phyloP scores from a whole-genome alignment of 73 alveolate species.

The Paramecium sexaurelia region DNA sequence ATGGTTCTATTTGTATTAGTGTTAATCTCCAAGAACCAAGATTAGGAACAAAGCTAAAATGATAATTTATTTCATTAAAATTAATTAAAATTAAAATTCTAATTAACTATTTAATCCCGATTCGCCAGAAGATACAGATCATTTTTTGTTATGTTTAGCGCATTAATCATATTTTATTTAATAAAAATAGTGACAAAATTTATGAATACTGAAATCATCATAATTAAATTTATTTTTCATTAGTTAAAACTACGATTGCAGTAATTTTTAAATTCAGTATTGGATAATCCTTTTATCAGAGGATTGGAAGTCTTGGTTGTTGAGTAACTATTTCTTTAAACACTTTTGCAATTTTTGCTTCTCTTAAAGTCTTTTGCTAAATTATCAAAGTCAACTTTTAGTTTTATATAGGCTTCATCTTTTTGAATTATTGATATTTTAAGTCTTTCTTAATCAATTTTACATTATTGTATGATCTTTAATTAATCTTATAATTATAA shows the following conservation, averaged over 20 bases:
- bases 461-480: not conserved
- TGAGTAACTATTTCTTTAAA: not conserved
- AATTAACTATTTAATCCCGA: not conserved
- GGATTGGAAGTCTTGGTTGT: not conserved
- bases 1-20: not conserved
- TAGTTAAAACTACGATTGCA: not conserved
- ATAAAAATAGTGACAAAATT: not conserved
- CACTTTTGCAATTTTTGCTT: not conserved
- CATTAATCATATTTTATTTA: no score
- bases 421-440: not conserved
- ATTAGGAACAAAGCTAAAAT: slow-evolving; percentile 5
- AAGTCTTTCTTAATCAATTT: not conserved
- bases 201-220: not conserved
- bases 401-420: not conserved
- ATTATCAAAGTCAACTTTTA: not conserved
- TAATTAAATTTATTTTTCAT: not conserved
- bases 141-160: no score
- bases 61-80: not conserved
- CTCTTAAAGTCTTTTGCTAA: not conserved
- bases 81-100: not conserved
- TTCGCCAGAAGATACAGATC: no score
- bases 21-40: slow-evolving; percentile 26
- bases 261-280: not conserved
- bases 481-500: slow-evolving; percentile 10
- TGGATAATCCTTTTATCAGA: not conserved